Conservation (phyloP, 2,329 filamentous ascomycete genomes). For the Ceratocystis eucalypticola region DNA sequence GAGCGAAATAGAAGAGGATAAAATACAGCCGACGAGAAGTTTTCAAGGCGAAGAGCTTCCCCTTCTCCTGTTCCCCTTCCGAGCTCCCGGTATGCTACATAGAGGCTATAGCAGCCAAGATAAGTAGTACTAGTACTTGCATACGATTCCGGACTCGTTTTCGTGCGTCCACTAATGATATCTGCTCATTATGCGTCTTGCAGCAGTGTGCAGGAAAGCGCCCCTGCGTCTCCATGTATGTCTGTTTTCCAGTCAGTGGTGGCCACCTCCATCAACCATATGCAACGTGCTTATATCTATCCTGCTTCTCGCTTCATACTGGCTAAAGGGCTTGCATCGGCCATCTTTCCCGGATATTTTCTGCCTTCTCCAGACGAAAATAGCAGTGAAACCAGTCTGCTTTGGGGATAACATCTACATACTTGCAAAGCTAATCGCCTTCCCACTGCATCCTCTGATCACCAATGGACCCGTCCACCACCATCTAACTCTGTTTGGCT, state of each 20-base stretch:
- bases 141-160: not conserved
- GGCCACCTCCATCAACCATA: not conserved
- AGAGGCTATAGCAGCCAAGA: not conserved
- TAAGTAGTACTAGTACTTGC: not conserved
- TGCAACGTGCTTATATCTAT: not conserved
- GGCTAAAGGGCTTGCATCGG: not conserved
- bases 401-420: not conserved
- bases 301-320: not conserved
- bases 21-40: not conserved
- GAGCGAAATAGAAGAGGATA: not conserved
- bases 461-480: not conserved
- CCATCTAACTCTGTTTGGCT: conserved; percentile 2
- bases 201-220: not conserved
- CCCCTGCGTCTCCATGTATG: not conserved
- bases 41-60: not conserved
- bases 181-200: not conserved
- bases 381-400: not conserved
- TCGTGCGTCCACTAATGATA: not conserved
- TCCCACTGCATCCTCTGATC: not conserved
- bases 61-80: not conserved
- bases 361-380: not conserved
- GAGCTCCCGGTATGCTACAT: not conserved
- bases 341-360: not conserved
- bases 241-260: not conserved
- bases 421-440: not conserved